Evolutionary conservation across 108 stramenopile genomes (phyloP).

Genomic region (Aurantiochytrium sp.): DNA sequence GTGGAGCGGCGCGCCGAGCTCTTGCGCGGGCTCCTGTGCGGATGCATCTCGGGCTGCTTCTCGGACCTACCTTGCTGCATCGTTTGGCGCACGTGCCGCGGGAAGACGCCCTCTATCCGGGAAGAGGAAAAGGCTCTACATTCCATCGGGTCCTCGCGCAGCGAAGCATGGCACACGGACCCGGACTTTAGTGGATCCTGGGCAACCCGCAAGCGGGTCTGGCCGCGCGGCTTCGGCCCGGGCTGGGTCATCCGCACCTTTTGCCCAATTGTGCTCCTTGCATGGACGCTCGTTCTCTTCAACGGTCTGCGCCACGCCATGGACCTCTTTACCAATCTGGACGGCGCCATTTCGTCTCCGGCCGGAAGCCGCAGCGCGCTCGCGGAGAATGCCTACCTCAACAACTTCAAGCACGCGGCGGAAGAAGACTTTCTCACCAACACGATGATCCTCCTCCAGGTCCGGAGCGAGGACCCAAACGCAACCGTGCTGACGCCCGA

Average conservation of each 20-base stretch:
- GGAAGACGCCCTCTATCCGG: no score
- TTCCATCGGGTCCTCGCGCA: not conserved
- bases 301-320: not conserved
- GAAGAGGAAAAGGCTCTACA: not conserved
- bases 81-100: not conserved
- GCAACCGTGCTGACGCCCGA: not conserved
- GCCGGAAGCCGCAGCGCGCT: not conserved
- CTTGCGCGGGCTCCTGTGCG: not conserved
- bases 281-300: not conserved
- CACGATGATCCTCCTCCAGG: not conserved
- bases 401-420: not conserved
- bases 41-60: not conserved
- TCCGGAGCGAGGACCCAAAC: not conserved
- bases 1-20: slow-evolving; percentile 6
- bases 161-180: not conserved
- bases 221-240: slow-evolving; percentile 18
- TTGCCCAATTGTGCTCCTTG: not conserved
- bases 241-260: slow-evolving; percentile 15
- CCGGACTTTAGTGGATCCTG: not conserved
- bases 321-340: not conserved
- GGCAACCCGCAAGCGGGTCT: not conserved
- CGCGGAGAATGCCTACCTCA: not conserved
- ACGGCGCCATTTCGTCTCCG: not conserved
- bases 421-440: not conserved
- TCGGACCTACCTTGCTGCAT: not conserved